phyloP scores from a whole-genome alignment of 2,329 filamentous ascomycete species.

The Epichloe coenophiala region DNA sequence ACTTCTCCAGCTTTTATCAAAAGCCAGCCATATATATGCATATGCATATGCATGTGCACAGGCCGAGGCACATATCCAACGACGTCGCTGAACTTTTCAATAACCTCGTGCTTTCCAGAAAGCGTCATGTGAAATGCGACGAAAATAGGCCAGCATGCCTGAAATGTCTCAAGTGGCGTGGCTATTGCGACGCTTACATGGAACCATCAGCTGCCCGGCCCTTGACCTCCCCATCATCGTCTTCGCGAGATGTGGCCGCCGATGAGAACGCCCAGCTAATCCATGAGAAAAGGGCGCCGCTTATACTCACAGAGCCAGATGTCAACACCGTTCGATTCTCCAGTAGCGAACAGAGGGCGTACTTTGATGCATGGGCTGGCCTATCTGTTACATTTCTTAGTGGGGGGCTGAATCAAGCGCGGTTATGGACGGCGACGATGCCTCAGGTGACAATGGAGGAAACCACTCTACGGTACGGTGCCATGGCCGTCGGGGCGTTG shows the following conservation, averaged over 20 bases:
- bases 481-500: constrained; percentile 27
- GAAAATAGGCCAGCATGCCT: constrained; percentile 27
- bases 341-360: constrained; percentile 20
- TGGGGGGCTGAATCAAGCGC: constrained; percentile 19
- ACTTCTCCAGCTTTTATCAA: no score
- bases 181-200: constrained; percentile 24
- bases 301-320: constrained; percentile 19
- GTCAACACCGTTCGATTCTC: constrained; percentile 22
- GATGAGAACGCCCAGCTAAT: constrained; percentile 15
- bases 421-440: constrained; percentile 27
- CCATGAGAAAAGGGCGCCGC: constrained; percentile 17
- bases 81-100: background rate
- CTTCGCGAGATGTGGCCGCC: background rate
- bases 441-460: constrained; percentile 26
- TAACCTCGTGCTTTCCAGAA: constrained; percentile 12
- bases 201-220: constrained; percentile 8
- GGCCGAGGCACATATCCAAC: background rate
- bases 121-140: constrained; percentile 30
- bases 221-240: background rate
- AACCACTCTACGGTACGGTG: constrained; percentile 23
- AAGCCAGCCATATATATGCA: no score
- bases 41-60: constrained; percentile 3
- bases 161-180: constrained; percentile 28
- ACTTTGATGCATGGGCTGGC: constrained; percentile 25
- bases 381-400: no score